phyloP scores from a whole-genome alignment of 1,139 yeast genomes.

The Yamadazyma epiphylla region DNA sequence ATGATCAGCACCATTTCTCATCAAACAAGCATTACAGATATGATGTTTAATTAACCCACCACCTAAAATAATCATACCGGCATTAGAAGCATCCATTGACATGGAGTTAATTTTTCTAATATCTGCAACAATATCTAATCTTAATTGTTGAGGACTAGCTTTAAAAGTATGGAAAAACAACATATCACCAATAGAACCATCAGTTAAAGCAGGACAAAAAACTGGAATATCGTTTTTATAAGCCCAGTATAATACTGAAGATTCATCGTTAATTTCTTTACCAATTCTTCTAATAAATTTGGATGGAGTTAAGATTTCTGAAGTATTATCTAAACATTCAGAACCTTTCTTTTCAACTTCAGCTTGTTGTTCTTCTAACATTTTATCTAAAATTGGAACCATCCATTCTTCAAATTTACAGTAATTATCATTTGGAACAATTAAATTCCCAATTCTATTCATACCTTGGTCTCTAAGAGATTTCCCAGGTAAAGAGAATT shows the following conservation, averaged over 20 bases:
- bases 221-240: slow-evolving; percentile 94
- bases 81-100: slow-evolving; percentile 93
- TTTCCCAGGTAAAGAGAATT: slow-evolving; percentile 76
- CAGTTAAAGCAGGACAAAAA: slow-evolving; percentile 96
- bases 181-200: slow-evolving; percentile 99
- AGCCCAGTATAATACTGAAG: slow-evolving; percentile 96
- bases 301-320: slow-evolving; percentile 85
- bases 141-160: slow-evolving; percentile 82
- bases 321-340: slow-evolving; percentile 45
- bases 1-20: slow-evolving; percentile 99
- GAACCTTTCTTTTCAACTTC: slow-evolving; percentile 58
- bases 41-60: slow-evolving; percentile 97
- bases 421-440: slow-evolving; percentile 97
- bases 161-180: slow-evolving; percentile 96
- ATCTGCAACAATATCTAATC: slow-evolving; percentile 91
- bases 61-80: slow-evolving; percentile 95
- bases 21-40: slow-evolving; percentile 93
- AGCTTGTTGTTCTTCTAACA: slow-evolving; percentile 85
- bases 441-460: slow-evolving; percentile 93
- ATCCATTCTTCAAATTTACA: slow-evolving; percentile 98
- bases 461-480: slow-evolving; percentile 88
- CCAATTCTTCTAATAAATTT: slow-evolving; percentile 89
- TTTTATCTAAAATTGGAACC: slow-evolving; percentile 82
- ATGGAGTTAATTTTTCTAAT: slow-evolving; percentile 85
- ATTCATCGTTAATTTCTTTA: slow-evolving; percentile 88